Conservation (phyloP, 192 early-diverging fungal species). For the Coemansia erecta region DNA sequence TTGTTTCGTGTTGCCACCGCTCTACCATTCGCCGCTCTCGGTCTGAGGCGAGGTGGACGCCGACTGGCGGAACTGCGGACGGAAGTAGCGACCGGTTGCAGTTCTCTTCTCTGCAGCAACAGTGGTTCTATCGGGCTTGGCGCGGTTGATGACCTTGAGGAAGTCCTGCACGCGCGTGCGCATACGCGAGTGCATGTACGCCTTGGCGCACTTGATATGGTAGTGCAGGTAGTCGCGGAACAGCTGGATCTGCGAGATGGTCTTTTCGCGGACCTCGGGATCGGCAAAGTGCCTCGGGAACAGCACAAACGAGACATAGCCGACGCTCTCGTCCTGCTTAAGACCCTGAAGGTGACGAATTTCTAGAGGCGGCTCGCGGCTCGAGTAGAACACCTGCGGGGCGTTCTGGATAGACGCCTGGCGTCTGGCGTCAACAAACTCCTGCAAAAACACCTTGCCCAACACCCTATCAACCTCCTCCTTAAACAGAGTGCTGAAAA, state of each 20-base stretch:
- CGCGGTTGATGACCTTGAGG: slow-evolving; percentile 97
- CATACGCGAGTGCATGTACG: slow-evolving; percentile 99
- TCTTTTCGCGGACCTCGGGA: slow-evolving; percentile 74
- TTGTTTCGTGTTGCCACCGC: neutral
- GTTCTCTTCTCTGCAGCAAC: slow-evolving; percentile 73
- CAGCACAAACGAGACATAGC: slow-evolving; percentile 97
- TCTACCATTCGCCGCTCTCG: slow-evolving; percentile 40
- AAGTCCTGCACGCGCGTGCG: slow-evolving; percentile 91
- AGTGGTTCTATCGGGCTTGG: slow-evolving; percentile 82
- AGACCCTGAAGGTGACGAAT: slow-evolving; percentile 73
- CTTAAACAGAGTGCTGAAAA: slow-evolving; percentile 95
- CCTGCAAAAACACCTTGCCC: slow-evolving; percentile 96
- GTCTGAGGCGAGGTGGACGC: slow-evolving; percentile 20
- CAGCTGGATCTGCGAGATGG: slow-evolving; percentile 93
- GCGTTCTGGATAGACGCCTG: slow-evolving; percentile 85
- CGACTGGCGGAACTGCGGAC: slow-evolving; percentile 54
- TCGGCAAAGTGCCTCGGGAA: slow-evolving; percentile 87
- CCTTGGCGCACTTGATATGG: slow-evolving; percentile 99
- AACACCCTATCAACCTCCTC: slow-evolving; percentile 96
- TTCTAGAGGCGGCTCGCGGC: slow-evolving; percentile 92
- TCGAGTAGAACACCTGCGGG: slow-evolving; percentile 93
- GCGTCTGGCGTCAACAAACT: slow-evolving; percentile 98
- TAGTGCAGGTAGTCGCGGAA: slow-evolving; percentile 99
- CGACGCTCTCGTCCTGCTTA: slow-evolving; percentile 78
- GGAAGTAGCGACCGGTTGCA: slow-evolving; percentile 55